Evolutionary conservation across 768 basidiomycete species (phyloP), one percentile per base, ranked within the genome.

Genomic region (Terana coerulea): DNA sequence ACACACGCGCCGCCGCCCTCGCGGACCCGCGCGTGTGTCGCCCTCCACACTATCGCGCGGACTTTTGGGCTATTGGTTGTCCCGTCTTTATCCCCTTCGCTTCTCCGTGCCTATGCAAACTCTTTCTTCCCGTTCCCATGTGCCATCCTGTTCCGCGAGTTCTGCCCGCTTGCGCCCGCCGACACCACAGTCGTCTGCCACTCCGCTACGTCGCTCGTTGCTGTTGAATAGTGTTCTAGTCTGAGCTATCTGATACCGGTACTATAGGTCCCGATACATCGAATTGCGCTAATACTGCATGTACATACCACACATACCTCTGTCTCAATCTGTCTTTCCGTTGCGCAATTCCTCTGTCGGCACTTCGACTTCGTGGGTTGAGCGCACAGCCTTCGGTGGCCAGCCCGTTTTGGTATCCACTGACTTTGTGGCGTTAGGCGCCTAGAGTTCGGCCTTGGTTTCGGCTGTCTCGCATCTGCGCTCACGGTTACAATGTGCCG

Each of bases 41-140:
- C 52, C n/a, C 21, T 21, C 25, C 28, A 26, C 34, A 5, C 17
- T 25, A 17, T n/a, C 21, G 36, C 43, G 58, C 57, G 58, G 53
- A 57, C 60, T 59, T 67, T 78, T 79, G 78, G 78, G 81, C 78
- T 81, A 73, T 81, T 81, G 78, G 78, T 81, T 82, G 79, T 69
- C 35, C 65, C 66, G 69, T 76, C 69, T 75, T 77, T 77, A 76
- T 76, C 17, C 73, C 64, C 66, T 68, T 74, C 69, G 64, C 30
- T 46, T 55, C 67, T 61, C 72, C 67, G 64, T 55, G 57, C 52
- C 40, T 55, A 60, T 59, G 37, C 47, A 53, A 46, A 48, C 55
- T 51, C 55, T 64, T 62, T 60, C 30, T 65, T 69, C 64, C 63
- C 46, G 56, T 55, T 61, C 63, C 61, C 69, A 58, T 66, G 62